Evolutionary conservation across 768 basidiomycete species (phyloP).

Genomic region (Boletellus emodensis): DNA sequence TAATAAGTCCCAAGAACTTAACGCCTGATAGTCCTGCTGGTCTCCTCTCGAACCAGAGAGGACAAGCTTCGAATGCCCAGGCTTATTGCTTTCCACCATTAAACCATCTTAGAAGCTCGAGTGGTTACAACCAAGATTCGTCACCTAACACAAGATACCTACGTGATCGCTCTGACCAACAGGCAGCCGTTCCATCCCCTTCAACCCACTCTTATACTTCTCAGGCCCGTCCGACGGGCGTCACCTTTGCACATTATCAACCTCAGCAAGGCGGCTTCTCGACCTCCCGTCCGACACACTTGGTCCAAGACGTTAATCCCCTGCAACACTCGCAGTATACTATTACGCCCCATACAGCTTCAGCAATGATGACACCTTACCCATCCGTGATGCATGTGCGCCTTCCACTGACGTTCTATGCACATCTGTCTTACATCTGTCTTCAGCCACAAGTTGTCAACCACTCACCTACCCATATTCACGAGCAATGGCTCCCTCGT

Average conservation of each 20-base stretch:
- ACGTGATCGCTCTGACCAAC: constrained; percentile 19
- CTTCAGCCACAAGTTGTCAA: constrained; percentile 11
- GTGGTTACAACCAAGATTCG: constrained; percentile 13
- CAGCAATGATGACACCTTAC: constrained; percentile 19
- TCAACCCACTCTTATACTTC: constrained; percentile 16
- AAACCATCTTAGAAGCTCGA: constrained; percentile 18
- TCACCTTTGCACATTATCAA: constrained; percentile 38
- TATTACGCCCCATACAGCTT: constrained; percentile 12
- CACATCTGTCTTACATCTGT: neutral
- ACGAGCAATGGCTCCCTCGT: constrained; percentile 26
- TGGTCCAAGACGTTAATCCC: constrained; percentile 16
- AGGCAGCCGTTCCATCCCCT: constrained; percentile 12
- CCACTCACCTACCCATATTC: constrained; percentile 13
- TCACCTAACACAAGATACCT: constrained; percentile 21
- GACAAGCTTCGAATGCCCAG: constrained; percentile 11
- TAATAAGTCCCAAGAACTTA: constrained; percentile 8
- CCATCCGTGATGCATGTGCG: constrained; percentile 26
- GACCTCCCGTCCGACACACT: constrained; percentile 30
- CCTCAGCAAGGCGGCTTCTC: constrained; percentile 36
- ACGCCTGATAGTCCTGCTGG: constrained; percentile 5
- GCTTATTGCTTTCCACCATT: constrained; percentile 11
- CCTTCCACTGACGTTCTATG: neutral
- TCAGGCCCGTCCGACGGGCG: constrained; percentile 20
- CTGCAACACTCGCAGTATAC: constrained; percentile 18
- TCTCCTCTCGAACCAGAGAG: constrained; percentile 8